phyloP scores from a whole-genome alignment of 192 early-diverging fungal genomes.

The Kappamyces sp. region DNA sequence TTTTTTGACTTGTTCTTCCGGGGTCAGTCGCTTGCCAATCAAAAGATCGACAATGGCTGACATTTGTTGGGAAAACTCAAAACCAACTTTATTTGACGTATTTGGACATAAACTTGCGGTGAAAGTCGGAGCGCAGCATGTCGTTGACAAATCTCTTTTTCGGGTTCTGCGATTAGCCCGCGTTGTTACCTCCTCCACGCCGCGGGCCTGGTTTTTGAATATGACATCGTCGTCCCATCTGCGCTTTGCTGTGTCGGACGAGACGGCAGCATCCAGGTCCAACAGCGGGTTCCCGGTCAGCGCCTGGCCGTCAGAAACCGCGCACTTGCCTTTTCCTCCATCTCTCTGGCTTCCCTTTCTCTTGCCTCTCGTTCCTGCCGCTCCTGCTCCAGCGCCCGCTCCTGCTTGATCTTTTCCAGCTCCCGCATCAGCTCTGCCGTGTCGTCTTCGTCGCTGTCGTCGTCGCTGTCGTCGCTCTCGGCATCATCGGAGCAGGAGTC shows the following conservation, averaged over 20 bases:
- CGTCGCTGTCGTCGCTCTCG: too few species aligned
- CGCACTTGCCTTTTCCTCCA: constrained; percentile 58
- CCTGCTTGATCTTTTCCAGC: constrained; percentile 83
- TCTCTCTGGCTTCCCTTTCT: constrained; percentile 53
- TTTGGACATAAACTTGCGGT: constrained; percentile 92
- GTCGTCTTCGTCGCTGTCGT: constrained; percentile 85
- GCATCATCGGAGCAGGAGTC: too few species aligned
- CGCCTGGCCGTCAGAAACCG: too few species aligned
- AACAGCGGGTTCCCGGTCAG: constrained; percentile 82
- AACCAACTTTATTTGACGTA: constrained; percentile 32
- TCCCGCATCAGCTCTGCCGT: constrained; percentile 67
- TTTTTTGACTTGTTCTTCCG: constrained; percentile 69
- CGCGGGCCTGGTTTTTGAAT: constrained; percentile 93
- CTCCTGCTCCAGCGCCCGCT: constrained; percentile 86
- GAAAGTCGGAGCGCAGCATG: constrained; percentile 91
- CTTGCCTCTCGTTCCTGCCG: constrained; percentile 61
- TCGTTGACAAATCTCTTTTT: constrained; percentile 97
- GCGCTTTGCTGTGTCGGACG: constrained; percentile 78
- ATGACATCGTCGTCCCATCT: constrained; percentile 98
- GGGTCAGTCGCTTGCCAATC: constrained; percentile 34
- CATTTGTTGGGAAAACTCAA: constrained; percentile 17
- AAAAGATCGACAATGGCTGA: constrained; percentile 32
- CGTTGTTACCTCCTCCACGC: constrained; percentile 78
- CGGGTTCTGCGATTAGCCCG: too few species aligned
- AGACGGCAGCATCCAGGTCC: constrained; percentile 27